phyloP scores from a whole-genome alignment of 2,329 filamentous ascomycete genomes.

The Diplodia corticola region DNA sequence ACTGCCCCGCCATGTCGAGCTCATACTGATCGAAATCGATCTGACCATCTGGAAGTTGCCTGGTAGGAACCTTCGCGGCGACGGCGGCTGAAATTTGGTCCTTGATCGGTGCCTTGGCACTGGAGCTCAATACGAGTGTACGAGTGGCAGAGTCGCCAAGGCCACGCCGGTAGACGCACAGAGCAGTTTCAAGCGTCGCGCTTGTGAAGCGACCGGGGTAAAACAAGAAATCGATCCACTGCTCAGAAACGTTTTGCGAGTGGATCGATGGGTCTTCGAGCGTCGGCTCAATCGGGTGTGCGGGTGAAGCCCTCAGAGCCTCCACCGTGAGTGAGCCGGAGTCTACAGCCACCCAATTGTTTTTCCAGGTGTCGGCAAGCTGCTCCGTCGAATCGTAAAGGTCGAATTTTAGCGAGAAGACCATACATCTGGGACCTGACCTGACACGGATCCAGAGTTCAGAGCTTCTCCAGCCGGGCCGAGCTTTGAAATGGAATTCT shows the following conservation, averaged over 20 bases:
- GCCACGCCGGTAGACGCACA: constrained; percentile 76
- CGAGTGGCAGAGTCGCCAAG: constrained; percentile 23
- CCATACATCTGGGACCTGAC: constrained; percentile 60
- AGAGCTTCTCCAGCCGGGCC: constrained; percentile 41
- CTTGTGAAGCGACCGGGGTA: constrained; percentile 79
- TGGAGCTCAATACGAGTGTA: constrained; percentile 9
- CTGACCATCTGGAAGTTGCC: constrained; percentile 60
- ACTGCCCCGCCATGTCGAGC: constrained; percentile 74
- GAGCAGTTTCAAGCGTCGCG: constrained; percentile 77
- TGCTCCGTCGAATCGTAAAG: constrained; percentile 62
- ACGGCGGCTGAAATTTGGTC: constrained; percentile 76
- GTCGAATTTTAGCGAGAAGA: constrained; percentile 72
- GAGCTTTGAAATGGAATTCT: constrained; percentile 47
- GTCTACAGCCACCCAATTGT: constrained; percentile 49
- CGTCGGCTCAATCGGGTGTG: constrained; percentile 41
- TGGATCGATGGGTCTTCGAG: constrained; percentile 40
- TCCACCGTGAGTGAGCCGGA: constrained; percentile 45
- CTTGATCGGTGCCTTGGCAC: constrained; percentile 59
- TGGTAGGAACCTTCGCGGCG: constrained; percentile 66
- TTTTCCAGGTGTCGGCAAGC: constrained; percentile 69
- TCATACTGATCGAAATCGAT: constrained; percentile 77
- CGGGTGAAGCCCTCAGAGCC: constrained; percentile 38
- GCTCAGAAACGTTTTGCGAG: constrained; percentile 61
- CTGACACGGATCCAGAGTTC: constrained; percentile 53
- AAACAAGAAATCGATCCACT: constrained; percentile 83